Evolutionary conservation across 129 eudicot species (phyloP).

Genomic region (Sambucus nigra): DNA sequence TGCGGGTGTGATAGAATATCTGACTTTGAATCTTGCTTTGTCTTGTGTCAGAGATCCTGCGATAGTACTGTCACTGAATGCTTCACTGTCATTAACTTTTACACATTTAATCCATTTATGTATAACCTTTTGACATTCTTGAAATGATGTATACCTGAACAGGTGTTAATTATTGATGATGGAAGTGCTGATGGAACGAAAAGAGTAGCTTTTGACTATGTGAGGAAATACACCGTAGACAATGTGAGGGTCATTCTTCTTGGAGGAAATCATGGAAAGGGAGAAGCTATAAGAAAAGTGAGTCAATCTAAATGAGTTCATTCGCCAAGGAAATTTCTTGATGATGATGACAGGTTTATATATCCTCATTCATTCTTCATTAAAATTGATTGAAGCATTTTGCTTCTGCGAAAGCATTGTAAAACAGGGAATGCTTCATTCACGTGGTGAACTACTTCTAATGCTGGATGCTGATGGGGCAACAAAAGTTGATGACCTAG

Average conservation of each 20-base stretch:
- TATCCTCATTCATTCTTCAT: neutral
- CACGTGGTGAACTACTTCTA: slow-evolving; percentile 78
- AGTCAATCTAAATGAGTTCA: slow-evolving; percentile 33
- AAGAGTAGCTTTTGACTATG: slow-evolving; percentile 73
- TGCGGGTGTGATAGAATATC: neutral
- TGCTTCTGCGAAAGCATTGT: slow-evolving; percentile 92
- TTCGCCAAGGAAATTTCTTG: neutral
- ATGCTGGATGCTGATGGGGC: slow-evolving; percentile 99
- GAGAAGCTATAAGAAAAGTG: slow-evolving; percentile 99
- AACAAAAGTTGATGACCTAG: slow-evolving; percentile 84
- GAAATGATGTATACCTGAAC: slow-evolving; percentile 10
- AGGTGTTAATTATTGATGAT: slow-evolving; percentile 89
- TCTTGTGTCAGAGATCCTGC: too few relatives aligned
- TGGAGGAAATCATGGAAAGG: slow-evolving; percentile 92
- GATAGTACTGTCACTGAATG: too few relatives aligned
- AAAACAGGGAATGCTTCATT: slow-evolving; percentile 99
- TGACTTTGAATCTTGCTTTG: neutral
- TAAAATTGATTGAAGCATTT: slow-evolving; percentile 50
- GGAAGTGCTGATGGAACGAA: slow-evolving; percentile 87
- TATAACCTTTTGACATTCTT: neutral
- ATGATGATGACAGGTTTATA: neutral
- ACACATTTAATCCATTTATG: too few relatives aligned
- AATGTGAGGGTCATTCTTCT: slow-evolving; percentile 87
- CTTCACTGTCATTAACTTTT: too few relatives aligned
- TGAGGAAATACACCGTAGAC: slow-evolving; percentile 65